Evolutionary conservation across 1,284 basidiomycete species (phyloP), one percentile per base, ranked within the genome.

Genomic region (Tylopilus sp.): DNA sequence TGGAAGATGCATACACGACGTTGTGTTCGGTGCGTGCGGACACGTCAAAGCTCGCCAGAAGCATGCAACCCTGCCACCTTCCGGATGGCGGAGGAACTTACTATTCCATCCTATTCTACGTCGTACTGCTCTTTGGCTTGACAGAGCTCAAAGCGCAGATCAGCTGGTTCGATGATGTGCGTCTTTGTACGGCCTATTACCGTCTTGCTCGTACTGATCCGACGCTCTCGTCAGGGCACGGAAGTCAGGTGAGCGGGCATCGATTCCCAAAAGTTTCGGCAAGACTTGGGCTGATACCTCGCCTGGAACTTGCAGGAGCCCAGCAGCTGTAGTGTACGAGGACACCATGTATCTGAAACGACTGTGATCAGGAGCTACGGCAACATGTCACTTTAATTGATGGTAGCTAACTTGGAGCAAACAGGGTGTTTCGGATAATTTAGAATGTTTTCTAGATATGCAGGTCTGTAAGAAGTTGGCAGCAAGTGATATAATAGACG

Each of bases 131-230:
- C 4, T 71, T 75, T 46, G 73, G 74, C 3, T 50, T 72, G 30
- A 74, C 74, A 0, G 74, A 76, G 45, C 58, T 74, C 36, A 70
- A 71, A 54, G 74, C 73, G 1, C 71, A 74, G 48, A 56, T 75
- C n/a, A 59, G 64, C 7, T 75, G 73, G 72, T 53, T 44, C 5
- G 71, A 74, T 44, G 61, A 74, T 42, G 73, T 70, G 46, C 5
- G 55, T 59, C 28, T 35, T 35, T 16, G n/a, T 10, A 1, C 6
- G 21, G 8, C n/a, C 2, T 34, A 1, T 34, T 1, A 3, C 13
- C 2, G 1, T 10, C 6, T 15, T 29, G 5, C 18, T 44, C 7
- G 31, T 19, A 6, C 48, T 59, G 1, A 59, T 30, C 26, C 1
- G 3, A 2, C 35, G 2, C 18, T 30, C 43, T 45, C 15, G 13